Conservation (phyloP, 768 basidiomycete genomes). For the Galerina sulciceps region DNA sequence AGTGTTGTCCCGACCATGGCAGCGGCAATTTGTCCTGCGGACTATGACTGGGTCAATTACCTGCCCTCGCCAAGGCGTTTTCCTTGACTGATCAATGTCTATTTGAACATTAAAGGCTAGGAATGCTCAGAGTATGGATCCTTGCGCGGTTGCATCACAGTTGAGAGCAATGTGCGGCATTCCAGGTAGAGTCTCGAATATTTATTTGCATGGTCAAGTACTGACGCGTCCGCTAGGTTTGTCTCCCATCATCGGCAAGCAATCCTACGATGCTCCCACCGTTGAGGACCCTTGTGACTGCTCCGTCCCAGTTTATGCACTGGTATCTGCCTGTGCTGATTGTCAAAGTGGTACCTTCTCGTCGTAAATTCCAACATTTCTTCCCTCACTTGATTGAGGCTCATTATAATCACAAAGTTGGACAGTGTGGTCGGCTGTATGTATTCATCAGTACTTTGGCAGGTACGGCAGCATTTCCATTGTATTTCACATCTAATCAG, state of each 20-base stretch:
- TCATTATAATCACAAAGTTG: slow-evolving; percentile 1
- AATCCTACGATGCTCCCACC: slow-evolving; percentile 21
- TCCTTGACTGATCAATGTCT: background rate
- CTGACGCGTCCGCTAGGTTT: slow-evolving; percentile 1
- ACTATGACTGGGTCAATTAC: slow-evolving; percentile 6
- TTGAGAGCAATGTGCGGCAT: slow-evolving; percentile 6
- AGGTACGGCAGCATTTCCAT: background rate
- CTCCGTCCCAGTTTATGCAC: slow-evolving; percentile 34
- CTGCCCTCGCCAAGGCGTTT: background rate
- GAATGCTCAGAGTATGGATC: slow-evolving; percentile 13
- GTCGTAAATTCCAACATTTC: slow-evolving; percentile 5
- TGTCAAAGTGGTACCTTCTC: slow-evolving; percentile 24
- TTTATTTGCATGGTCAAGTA: background rate
- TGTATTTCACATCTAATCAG: background rate
- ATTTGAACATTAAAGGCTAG: slow-evolving; percentile 7
- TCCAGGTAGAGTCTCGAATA: background rate
- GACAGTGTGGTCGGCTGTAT: slow-evolving; percentile 10
- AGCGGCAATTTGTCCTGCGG: slow-evolving; percentile 1
- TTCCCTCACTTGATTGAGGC: background rate
- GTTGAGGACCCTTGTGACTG: slow-evolving; percentile 31
- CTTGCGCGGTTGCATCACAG: slow-evolving; percentile 15
- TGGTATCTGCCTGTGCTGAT: slow-evolving; percentile 36
- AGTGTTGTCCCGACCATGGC: background rate
- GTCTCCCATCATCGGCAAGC: slow-evolving; percentile 1
- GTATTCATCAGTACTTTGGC: background rate